Base-by-base conservation (phyloP, 331 rosid genomes). In the Telfairia occidentalis region DNA sequence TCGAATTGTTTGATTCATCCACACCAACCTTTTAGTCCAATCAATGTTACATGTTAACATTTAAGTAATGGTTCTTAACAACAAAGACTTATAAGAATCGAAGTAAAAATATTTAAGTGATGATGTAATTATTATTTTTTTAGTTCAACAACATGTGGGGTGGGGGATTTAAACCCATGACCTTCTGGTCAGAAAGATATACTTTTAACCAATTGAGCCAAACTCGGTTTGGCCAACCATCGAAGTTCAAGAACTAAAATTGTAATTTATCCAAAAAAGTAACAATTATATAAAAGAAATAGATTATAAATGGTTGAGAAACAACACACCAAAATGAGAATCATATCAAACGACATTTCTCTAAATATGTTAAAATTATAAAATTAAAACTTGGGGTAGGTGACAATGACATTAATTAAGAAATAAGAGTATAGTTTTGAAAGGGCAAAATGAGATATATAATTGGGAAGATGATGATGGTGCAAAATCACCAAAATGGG, bases 401-500 rank as follows among this genome's bases (percentile, higher is more conserved):
- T n/a, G n/a, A n/a, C n/a, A n/a, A n/a, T 32, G 48, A 16, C 11
- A 28, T 15, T 2, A 60, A 16, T 60, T 32, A 29, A 60, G 21
- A 60, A 6, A 60, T 30, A 12, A 24, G 19, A 58, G 65, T 26
- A 3, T 57, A 4, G 30, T 21, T 30, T 28, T 29, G 40, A 60
- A 28, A 15, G 1, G 71, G 43, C 28, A 63, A 32, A 34, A 30
- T 60, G 40, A 60, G 12, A 57, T 15, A 48, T n/a, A 52, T 52
- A 50, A 50, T n/a, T 52, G 58, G 29, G 58, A 8, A 16, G 71
- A 40, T 75, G 66, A 77, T 43, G 64, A 19, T 53, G 69, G 1
- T 28, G 48, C 29, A 19, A 55, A 60, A 76, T 70, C 32, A 8
- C 3, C 37, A 81, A 77, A 40, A 60, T 72, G 58, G 73, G 70